These are phyloP conservation scores for Nakazawaea holstii DNA, from an alignment of 805 yeast species.

Conservation along the genomic window DNA sequence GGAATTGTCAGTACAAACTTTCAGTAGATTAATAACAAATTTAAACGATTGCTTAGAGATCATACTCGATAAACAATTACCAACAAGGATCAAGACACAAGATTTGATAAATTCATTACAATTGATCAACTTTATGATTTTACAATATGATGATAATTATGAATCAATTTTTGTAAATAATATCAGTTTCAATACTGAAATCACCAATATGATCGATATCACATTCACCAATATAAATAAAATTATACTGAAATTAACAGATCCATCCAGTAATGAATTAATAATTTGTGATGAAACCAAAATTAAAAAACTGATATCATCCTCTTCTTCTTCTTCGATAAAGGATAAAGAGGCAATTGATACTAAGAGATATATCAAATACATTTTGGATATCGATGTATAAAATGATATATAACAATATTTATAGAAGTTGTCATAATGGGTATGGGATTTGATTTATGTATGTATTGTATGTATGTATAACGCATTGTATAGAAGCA, in stretches of 20 bases:
- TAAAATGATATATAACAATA: no score
- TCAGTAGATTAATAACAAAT: neutral
- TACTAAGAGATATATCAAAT: no score
- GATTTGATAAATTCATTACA: neutral
- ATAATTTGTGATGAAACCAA: neutral
- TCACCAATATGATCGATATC: slow-evolving; percentile 2
- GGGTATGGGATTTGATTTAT: no score
- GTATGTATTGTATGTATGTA: no score
- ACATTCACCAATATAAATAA: slow-evolving; percentile 3
- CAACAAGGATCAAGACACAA: neutral
- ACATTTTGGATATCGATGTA: no score
- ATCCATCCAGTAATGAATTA: neutral
- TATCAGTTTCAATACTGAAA: neutral
- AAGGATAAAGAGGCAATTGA: no score
- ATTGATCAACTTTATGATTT: neutral
- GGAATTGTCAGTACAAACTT: neutral
- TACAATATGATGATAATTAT: neutral
- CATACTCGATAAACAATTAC: neutral
- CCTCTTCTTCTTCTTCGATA: no score
- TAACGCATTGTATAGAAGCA: no score
- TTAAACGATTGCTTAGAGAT: slow-evolving; percentile 1
- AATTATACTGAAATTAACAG: slow-evolving; percentile 5
- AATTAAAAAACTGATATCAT: no score
- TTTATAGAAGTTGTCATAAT: no score
- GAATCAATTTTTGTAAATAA: neutral